phyloP scores from a whole-genome alignment of 768 basidiomycete genomes.

The Coprinellus micaceus region DNA sequence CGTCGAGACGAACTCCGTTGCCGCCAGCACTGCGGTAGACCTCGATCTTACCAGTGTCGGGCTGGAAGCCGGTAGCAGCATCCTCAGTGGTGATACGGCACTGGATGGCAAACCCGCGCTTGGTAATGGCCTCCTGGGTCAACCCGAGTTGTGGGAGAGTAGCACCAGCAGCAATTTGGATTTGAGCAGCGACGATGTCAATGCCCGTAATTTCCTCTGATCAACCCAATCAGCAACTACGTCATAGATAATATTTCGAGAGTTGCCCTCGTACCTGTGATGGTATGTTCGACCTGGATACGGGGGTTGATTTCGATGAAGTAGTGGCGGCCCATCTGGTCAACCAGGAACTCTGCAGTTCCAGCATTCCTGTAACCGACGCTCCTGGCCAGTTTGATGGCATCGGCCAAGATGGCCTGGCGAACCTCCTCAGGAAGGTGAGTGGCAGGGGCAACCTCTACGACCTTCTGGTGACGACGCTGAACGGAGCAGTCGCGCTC shows the following conservation, averaged over 20 bases:
- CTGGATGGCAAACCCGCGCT: slow-evolving; percentile 96
- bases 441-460: slow-evolving; percentile 96
- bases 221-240: slow-evolving; percentile 5
- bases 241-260: slow-evolving; percentile 2
- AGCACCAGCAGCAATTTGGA: slow-evolving; percentile 99
- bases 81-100: slow-evolving; percentile 99
- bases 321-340: slow-evolving; percentile 93
- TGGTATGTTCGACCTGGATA: slow-evolving; percentile 99
- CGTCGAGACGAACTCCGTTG: slow-evolving; percentile 95
- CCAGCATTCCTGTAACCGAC: slow-evolving; percentile 97
- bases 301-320: slow-evolving; percentile 99
- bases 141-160: slow-evolving; percentile 93
- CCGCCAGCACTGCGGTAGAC: slow-evolving; percentile 99
- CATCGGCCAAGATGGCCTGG: slow-evolving; percentile 82
- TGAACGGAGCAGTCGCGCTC: slow-evolving; percentile 99
- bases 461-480: slow-evolving; percentile 96
- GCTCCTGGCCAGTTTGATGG: slow-evolving; percentile 90
- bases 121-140: slow-evolving; percentile 92
- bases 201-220: slow-evolving; percentile 99
- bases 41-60: slow-evolving; percentile 98
- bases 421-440: slow-evolving; percentile 90
- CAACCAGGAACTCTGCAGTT: slow-evolving; percentile 97
- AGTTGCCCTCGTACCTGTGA: slow-evolving; percentile 64
- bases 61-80: slow-evolving; percentile 87
- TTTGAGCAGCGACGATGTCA: slow-evolving; percentile 98